phyloP scores from a whole-genome alignment of 2,329 filamentous ascomycete species.

The Penicillium palitans region DNA sequence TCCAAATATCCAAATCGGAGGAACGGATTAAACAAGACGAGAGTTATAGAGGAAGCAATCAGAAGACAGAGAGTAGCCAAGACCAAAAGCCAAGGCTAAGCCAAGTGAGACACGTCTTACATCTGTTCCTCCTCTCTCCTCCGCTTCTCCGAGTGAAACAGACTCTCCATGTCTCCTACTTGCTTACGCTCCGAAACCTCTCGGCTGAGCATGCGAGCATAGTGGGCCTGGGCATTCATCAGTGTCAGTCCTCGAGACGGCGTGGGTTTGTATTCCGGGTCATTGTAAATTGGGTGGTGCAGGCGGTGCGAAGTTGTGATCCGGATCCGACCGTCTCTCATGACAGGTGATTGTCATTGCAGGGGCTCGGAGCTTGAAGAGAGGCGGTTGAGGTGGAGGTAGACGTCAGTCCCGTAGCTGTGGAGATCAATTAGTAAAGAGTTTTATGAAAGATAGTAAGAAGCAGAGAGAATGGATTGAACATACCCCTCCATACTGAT shows the following conservation, averaged over 20 bases:
- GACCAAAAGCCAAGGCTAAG: neutral
- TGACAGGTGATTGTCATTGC: slow-evolving; percentile 89
- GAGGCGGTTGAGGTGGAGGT: slow-evolving; percentile 93
- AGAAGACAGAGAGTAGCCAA: neutral
- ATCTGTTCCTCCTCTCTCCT: slow-evolving; percentile 22
- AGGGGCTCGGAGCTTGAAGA: slow-evolving; percentile 94
- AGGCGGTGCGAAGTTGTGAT: slow-evolving; percentile 44
- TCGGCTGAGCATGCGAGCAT: slow-evolving; percentile 67
- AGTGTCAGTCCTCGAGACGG: slow-evolving; percentile 54
- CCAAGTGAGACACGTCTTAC: slow-evolving; percentile 10
- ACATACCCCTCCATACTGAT: slow-evolving; percentile 99
- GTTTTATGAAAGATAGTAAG: neutral
- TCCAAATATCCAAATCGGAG: neutral
- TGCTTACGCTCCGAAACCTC: slow-evolving; percentile 86
- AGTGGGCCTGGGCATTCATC: slow-evolving; percentile 58
- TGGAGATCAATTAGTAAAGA: slow-evolving; percentile 18
- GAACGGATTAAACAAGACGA: neutral
- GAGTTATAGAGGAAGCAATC: neutral
- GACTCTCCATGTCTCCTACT: slow-evolving; percentile 80
- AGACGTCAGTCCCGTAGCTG: slow-evolving; percentile 97
- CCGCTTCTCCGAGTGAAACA: slow-evolving; percentile 60
- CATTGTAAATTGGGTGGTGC: slow-evolving; percentile 41
- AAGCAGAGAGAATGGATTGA: slow-evolving; percentile 10
- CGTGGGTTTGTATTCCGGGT: slow-evolving; percentile 33
- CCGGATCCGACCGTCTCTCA: slow-evolving; percentile 66